phyloP scores from a whole-genome alignment of 1,139 yeast species.

The Kazachstania sp. region DNA sequence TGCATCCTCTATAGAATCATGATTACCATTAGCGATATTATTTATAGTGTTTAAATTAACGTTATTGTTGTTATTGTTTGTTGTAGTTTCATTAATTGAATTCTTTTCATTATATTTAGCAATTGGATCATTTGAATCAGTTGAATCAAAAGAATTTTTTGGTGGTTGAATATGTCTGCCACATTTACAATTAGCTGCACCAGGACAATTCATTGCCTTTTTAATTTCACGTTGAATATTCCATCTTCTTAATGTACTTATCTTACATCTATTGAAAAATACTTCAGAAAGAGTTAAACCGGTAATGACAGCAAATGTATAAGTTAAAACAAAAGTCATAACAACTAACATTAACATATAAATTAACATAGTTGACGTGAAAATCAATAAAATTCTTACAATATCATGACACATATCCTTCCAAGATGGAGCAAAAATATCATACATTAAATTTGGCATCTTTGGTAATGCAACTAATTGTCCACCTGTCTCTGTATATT shows the following conservation, averaged over 20 bases:
- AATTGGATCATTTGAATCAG: background rate
- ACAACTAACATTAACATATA: slow-evolving; percentile 71
- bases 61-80: background rate
- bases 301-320: slow-evolving; percentile 62
- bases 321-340: slow-evolving; percentile 57
- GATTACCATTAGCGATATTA: background rate
- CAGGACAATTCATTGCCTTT: slow-evolving; percentile 23
- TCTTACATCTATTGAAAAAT: slow-evolving; percentile 46
- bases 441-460: slow-evolving; percentile 30
- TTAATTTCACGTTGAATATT: slow-evolving; percentile 26
- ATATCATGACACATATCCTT: slow-evolving; percentile 41
- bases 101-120: background rate
- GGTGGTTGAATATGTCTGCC: slow-evolving; percentile 17
- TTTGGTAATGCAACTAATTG: slow-evolving; percentile 18
- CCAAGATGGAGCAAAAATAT: slow-evolving; percentile 36
- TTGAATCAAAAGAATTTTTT: background rate
- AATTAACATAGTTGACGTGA: slow-evolving; percentile 56
- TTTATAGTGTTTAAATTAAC: background rate
- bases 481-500: slow-evolving; percentile 11
- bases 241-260: slow-evolving; percentile 27
- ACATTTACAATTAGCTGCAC: slow-evolving; percentile 24
- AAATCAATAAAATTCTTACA: slow-evolving; percentile 46
- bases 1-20: background rate
- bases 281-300: slow-evolving; percentile 66
- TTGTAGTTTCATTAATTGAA: background rate